A percentile compares a stretch with the other conserved stretches of the same genome.
phyloP scores from a whole-genome alignment of 1,284 basidiomycete species.

The Sanghuangporus weigelae region DNA sequence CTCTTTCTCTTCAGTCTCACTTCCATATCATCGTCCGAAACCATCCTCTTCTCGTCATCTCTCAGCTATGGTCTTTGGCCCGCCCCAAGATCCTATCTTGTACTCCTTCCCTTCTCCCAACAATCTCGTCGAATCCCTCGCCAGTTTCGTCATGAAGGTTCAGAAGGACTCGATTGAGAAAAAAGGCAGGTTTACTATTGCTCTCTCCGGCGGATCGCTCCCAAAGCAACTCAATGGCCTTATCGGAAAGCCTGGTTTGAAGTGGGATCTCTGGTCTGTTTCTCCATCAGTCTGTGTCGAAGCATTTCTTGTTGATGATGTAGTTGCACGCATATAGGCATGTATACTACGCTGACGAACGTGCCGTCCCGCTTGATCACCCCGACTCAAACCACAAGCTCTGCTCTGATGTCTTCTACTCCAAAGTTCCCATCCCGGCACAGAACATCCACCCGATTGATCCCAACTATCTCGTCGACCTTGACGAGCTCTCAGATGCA shows the following conservation, averaged over 20 bases:
- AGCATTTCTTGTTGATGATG: not conserved
- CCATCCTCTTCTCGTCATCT: not conserved
- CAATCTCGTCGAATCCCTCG: constrained; percentile 60
- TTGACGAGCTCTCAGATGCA: constrained; percentile 86
- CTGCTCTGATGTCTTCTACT: constrained; percentile 75
- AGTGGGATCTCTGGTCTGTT: constrained; percentile 93
- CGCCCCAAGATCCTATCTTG: constrained; percentile 64
- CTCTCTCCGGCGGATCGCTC: constrained; percentile 90
- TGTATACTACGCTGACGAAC: constrained; percentile 97
- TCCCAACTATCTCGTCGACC: constrained; percentile 60
- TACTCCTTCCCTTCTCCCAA: constrained; percentile 63
- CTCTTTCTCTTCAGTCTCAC: not conserved
- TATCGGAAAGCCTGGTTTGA: constrained; percentile 67
- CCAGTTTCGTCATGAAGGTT: constrained; percentile 80
- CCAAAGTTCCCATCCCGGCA: constrained; percentile 76
- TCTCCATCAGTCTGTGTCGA: constrained; percentile 7
- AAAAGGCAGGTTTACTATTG: constrained; percentile 87
- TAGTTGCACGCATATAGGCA: constrained; percentile 58
- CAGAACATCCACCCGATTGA: constrained; percentile 88
- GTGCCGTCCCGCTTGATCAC: constrained; percentile 89
- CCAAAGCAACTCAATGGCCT: constrained; percentile 81
- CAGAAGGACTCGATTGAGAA: constrained; percentile 89
- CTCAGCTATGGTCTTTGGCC: constrained; percentile 32
- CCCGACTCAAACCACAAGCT: constrained; percentile 88
- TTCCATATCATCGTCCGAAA: not conserved